These are phyloP conservation scores for Mortierella alpina DNA, from an alignment of 192 early-diverging fungal genomes.

Conservation along the genomic window DNA sequence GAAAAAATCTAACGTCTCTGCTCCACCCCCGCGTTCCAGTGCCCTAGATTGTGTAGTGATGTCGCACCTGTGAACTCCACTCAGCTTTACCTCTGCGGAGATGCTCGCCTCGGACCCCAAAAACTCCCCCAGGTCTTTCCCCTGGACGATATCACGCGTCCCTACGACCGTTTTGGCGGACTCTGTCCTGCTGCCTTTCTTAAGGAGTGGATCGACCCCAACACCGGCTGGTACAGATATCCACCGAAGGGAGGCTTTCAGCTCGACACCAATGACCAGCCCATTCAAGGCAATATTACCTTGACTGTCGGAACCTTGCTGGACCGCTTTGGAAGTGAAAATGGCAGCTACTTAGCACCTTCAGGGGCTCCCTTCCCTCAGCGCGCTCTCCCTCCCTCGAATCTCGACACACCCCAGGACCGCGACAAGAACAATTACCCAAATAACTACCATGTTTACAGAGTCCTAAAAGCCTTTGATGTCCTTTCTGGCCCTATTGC, in stretches of 20 bases:
- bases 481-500: slow-evolving; percentile 40
- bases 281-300: slow-evolving; percentile 26
- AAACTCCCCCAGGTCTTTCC: slow-evolving; percentile 20
- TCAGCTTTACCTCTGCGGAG: slow-evolving; percentile 17
- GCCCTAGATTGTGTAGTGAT: slow-evolving; percentile 26
- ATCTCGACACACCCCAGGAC: slow-evolving; percentile 22
- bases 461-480: slow-evolving; percentile 8
- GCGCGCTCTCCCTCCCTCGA: slow-evolving; percentile 38
- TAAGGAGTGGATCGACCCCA: slow-evolving; percentile 14
- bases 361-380: slow-evolving; percentile 36
- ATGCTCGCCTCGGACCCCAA: slow-evolving; percentile 38
- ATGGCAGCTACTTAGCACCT: slow-evolving; percentile 28
- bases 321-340: slow-evolving; percentile 45
- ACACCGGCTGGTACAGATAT: slow-evolving; percentile 17
- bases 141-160: slow-evolving; percentile 32
- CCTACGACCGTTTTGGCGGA: slow-evolving; percentile 37
- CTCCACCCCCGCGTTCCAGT: not conserved
- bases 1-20: too few relatives aligned
- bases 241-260: slow-evolving; percentile 19
- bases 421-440: slow-evolving; percentile 10
- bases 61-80: slow-evolving; percentile 23
- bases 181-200: slow-evolving; percentile 35
- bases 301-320: slow-evolving; percentile 6
- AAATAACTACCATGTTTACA: slow-evolving; percentile 41
- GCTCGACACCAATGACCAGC: not conserved